Evolutionary conservation across 2,329 filamentous ascomycete species (phyloP), one percentile per base, ranked within the genome.

Genomic region (Aureobasidium melanogenum): DNA sequence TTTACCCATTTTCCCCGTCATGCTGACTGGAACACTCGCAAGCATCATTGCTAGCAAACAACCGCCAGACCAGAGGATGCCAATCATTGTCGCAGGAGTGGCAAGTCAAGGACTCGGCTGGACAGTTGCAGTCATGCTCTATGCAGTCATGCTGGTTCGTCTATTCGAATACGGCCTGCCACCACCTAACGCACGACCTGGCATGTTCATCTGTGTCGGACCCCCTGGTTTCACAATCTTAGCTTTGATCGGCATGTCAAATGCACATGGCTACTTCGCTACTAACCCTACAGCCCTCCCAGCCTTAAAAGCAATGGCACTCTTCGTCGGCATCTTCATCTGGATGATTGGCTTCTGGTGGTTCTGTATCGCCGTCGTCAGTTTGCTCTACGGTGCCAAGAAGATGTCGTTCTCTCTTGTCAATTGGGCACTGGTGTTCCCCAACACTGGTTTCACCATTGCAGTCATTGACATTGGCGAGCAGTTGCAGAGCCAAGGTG

Each of bases 371-470:
- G 65, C 66, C 5, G 22, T 63, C 14, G 32, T 70, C n/a, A 60
- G 56, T 19, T 60, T 66, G 2, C 34, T 70, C 2, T 48, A 50
- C 3, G 66, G 65, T 1, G 44, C 63, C 4, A 64, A 56, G 15
- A 54, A 64, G 15, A 69, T 69, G 69, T 60, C 54, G 0, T 70
- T 82, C 78, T 70, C 75, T 74, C 36, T 73, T 76, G 48, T 75
- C 66, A 58, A 39, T 17, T 86, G 81, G 78, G 82, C 82, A 2
- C 83, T 86, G 69, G 80, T 88, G 30, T 88, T 87, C 67, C 85
- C 85, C 5, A 87, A 88, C 63, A 82, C 82, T 1, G 85, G 85
- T 0, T 82, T 87, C 62, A 83, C 82, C 0, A 76, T 87, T 48
- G 80, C 82, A 0, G 81, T 80, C 8, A 83, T 87, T 44, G 73